Evolutionary conservation across 345 rosid species (phyloP), one percentile per base, ranked within the genome.

Genomic region (Lepidium aucheri): DNA sequence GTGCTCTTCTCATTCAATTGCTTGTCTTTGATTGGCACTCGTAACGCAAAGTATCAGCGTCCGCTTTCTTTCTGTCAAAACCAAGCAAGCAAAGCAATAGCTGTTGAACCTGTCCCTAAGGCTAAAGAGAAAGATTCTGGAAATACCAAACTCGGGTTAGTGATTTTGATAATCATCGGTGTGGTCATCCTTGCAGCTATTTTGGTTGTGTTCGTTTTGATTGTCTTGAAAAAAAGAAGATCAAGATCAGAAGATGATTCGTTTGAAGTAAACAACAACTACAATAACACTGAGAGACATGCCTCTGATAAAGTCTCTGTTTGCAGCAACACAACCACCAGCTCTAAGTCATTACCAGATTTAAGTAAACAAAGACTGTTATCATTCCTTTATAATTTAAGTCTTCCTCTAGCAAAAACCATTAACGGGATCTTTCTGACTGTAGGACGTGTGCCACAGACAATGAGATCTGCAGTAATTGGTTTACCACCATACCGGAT

Each of bases 361-460:
- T 69, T 87, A 65, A 87, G 97, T 89, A 87, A 84, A 26, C 17
- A 26, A 28, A 57, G 39, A 26, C 41, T 62, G 5, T 17, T 26
- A 15, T 12, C 15, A 26, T 7, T 34, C 41, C 30, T 33, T 49
- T 9, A 15, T 20, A 44, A 80, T 50, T 10, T 61, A 58, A 15
- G 39, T 52, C 18, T 8, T 35, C 40, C 36, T 59, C 13, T 18
- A 16, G 54, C 16, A 20, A 28, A 70, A 35, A 9, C 3, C n/a
- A 52, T 42, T 35, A 20, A 59, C 46, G 32, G 18, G 33, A 20
- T 61, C 45, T 78, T 72, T 51, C 0, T 15, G 39, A 67, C 32
- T 53, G 67, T 74, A 93, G 98, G 87, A 73, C 84, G 90, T 36
- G 91, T 86, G 70, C 94, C 94, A 1, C 90, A 84, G 52, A 85